Conservation (phyloP, 1,284 basidiomycete species). For the Ceratobasidium sp. region DNA sequence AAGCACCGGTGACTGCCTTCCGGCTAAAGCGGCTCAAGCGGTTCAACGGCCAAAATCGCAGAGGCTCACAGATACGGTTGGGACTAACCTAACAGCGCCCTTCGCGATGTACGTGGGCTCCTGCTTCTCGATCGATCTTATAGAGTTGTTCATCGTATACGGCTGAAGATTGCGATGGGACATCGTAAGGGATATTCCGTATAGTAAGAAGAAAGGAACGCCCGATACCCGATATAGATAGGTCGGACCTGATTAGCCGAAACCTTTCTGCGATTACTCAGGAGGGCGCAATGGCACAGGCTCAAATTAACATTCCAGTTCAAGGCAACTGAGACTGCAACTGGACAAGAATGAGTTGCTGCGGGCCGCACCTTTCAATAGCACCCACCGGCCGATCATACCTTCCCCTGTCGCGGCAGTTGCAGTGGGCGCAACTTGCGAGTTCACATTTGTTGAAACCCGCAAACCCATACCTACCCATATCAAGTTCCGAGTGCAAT, state of each 20-base stretch:
- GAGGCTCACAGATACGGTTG: slow-evolving; percentile 11
- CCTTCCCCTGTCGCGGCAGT: neutral
- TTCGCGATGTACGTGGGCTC: neutral
- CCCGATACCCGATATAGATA: neutral
- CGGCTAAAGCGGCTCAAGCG: neutral
- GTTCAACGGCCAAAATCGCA: neutral
- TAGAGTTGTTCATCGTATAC: neutral
- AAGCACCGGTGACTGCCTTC: neutral
- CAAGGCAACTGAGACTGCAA: neutral
- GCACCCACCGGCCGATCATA: neutral
- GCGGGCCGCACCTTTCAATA: neutral
- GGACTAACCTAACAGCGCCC: neutral
- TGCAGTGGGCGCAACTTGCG: neutral
- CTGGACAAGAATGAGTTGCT: neutral
- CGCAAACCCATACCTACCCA: neutral
- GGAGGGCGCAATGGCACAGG: too few relatives aligned
- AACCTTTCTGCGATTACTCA: neutral
- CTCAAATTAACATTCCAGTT: too few relatives aligned
- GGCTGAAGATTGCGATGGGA: neutral
- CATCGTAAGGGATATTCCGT: neutral
- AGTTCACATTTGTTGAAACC: neutral
- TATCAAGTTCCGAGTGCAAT: slow-evolving; percentile 3
- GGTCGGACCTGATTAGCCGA: neutral
- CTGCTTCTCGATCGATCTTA: neutral
- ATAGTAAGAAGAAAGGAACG: neutral